These are phyloP conservation scores for Mycena rebaudengoi DNA, from an alignment of 768 basidiomycete species.

Conservation along the genomic window DNA sequence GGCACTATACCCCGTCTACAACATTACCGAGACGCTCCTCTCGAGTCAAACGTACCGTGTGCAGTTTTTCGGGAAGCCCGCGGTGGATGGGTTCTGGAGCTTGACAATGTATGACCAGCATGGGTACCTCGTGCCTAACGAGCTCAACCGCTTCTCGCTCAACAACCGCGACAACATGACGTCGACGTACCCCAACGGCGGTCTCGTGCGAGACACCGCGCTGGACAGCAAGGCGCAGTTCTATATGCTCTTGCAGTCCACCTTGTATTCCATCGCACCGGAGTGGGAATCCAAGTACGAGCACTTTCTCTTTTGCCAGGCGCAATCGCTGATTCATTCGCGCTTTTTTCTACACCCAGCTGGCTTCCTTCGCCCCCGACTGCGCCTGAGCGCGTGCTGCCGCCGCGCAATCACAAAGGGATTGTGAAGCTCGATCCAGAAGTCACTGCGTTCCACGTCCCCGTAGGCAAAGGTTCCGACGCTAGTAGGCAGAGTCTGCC, in stretches of 20 bases:
- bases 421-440: no score
- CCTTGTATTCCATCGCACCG: not conserved
- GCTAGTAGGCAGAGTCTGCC: no score
- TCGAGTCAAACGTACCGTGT: not conserved
- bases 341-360: no score
- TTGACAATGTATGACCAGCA: slow-evolving; percentile 4
- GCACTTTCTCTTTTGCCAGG: no score
- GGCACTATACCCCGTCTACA: slow-evolving; percentile 1
- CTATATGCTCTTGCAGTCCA: slow-evolving; percentile 8
- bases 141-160: not conserved
- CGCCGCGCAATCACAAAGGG: no score
- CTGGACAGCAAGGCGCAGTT: not conserved
- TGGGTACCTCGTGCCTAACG: slow-evolving; percentile 6
- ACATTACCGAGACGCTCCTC: not conserved
- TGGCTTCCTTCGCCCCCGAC: no score
- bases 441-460: no score
- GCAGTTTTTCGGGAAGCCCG: slow-evolving; percentile 8
- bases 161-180: slow-evolving; percentile 9
- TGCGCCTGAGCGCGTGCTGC: no score
- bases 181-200: slow-evolving; percentile 12
- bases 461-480: no score
- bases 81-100: slow-evolving; percentile 10
- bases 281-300: slow-evolving; percentile 15
- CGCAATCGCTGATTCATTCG: no score
- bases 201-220: not conserved